Evolutionary conservation across 2,329 filamentous ascomycete species (phyloP), one percentile per base, ranked within the genome.

Genomic region (Cladosporium sp.): DNA sequence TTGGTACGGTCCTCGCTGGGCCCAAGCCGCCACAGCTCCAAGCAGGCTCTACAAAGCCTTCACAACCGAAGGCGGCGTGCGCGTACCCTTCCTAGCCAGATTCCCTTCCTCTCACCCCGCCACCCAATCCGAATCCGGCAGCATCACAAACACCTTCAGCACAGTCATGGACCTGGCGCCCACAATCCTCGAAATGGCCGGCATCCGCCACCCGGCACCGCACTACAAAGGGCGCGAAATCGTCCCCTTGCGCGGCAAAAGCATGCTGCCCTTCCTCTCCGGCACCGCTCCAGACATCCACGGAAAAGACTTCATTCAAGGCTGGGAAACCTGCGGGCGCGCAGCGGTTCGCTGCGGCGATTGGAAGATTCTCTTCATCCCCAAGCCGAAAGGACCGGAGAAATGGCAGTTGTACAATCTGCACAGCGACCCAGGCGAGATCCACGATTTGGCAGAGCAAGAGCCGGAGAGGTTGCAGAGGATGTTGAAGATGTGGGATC

Each of bases 1-100:
- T 59, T 86, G 83, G 83, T 85, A 85, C 62, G 83, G 83, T 1
- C 80, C 80, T 3, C 77, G 77, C 14, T 84, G 82, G 80, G 82
- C 82, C 0, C 77, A 80, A 66, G 80, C 80, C 30, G 76, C 80
- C 12, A 83, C 80, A 0, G 80, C 81, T 1, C 80, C 80, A 1
- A 78, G 74, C 11, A 70, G 76, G 30, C 67, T 78, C 22, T 82
- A 78, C 73, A 81, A 81, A 59, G 72, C 73, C 20, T 75, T 73
- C 65, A 74, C 74, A 5, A 76, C 75, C 1, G 75, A 78, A 65
- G 75, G 81, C 1, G 81, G 81, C 38, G 79, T 83, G 15, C 78
- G 80, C 5, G 80, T 82, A 0, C 81, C 80, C 0, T 81, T 82
- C 65, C 69, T 83, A 37, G 78, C 80, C 52, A 70, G 71, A 56